Base-by-base conservation (phyloP, 441 rosid species). In the Syzygium syzygioides region DNA sequence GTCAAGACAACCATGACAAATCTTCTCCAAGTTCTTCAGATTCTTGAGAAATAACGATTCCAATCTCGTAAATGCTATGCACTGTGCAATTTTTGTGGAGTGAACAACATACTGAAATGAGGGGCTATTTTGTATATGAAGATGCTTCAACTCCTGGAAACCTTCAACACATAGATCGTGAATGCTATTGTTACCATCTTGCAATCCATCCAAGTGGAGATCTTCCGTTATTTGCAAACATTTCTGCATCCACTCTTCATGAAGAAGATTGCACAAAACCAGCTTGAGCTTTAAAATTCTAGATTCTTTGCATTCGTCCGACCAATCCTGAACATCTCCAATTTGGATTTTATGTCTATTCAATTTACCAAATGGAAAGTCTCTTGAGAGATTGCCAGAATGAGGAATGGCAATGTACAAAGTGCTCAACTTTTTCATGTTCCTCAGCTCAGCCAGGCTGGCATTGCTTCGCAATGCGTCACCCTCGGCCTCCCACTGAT, bases 381-480 rank as follows among this genome's bases (percentile, higher is more conserved):
- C 25, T 1, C 25, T 2, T 1, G 23, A 7, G 25, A 55, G 25
- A 55, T 25, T 2, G 1, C 3, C 1, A 0, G n/a, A 10, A 57
- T 57, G n/a, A 57, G 62, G 14, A 2, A 57, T 10, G 62, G 6
- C 4, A 57, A 57, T 25, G n/a, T 4, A 4, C 1, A 57, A 2
- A 57, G 7, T 25, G 4, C n/a, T 57, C n/a, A 57, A 25, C 6
- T 57, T 57, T 0, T 57, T 57, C n/a, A 57, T 57, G 6, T 25
- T 57, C 5, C 25, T 57, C 0, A 57, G 25, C 62, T 57, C 62
- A 2, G 3, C 1, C 14, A 57, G n/a, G 14, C 1, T 57, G 0
- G 62, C 62, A 0, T 57, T 57, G n/a, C 62, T 57, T 25, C 0
- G 62, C 1, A 0, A 0, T 10, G 1, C 6, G 9, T 23, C 6